phyloP scores from a whole-genome alignment of 345 rosid species.

The Euclidium syriacum region DNA sequence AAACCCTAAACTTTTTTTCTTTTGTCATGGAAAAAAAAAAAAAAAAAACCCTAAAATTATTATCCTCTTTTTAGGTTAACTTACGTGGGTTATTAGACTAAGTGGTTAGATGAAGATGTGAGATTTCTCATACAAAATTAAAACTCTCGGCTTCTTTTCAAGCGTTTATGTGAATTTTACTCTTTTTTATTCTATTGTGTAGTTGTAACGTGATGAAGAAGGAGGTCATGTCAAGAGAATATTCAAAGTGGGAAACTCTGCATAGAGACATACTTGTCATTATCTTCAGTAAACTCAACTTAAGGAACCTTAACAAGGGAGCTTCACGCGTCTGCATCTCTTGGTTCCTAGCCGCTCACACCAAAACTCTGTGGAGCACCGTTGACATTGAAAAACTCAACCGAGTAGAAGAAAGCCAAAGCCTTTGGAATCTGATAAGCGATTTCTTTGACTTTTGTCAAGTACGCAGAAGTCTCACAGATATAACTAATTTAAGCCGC shows the following conservation, averaged over 20 bases:
- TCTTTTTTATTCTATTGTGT: neutral
- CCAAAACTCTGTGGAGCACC: constrained; percentile 1
- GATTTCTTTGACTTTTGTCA: neutral
- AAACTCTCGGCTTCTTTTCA: too few species aligned
- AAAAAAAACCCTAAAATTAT: too few species aligned
- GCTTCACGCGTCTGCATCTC: constrained; percentile 6
- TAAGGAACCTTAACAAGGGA: neutral
- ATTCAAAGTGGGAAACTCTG: neutral
- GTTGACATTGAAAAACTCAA: neutral
- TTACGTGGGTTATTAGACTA: too few species aligned
- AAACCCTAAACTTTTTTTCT: too few species aligned
- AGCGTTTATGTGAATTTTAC: too few species aligned
- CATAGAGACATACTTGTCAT: constrained; percentile 1
- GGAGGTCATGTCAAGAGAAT: neutral
- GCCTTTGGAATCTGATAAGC: neutral
- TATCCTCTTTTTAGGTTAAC: too few species aligned
- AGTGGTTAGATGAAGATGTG: too few species aligned
- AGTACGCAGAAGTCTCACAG: neutral
- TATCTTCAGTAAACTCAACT: neutral
- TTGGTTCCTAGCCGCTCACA: constrained; percentile 19
- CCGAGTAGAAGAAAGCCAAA: neutral
- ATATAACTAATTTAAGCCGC: neutral
- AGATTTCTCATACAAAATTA: too few species aligned
- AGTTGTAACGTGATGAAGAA: neutral
- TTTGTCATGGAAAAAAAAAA: too few species aligned